Evolutionary conservation across 495 filamentous ascomycete species (phyloP).

Genomic region (Annulohypoxylon stygium): DNA sequence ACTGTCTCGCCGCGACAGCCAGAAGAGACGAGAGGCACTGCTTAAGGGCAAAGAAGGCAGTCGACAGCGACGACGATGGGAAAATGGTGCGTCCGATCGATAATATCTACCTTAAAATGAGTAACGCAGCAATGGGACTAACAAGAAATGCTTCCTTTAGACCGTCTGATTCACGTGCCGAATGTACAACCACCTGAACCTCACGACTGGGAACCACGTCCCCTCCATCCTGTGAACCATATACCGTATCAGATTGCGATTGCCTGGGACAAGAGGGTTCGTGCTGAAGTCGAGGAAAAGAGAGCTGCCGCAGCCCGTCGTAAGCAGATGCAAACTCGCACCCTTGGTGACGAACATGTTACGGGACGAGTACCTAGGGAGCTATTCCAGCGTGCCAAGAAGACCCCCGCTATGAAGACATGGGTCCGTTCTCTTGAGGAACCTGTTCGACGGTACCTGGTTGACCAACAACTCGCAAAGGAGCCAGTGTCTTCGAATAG

Average conservation of each 20-base stretch:
- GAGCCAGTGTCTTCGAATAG: conserved; percentile 59
- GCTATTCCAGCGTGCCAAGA: conserved; percentile 64
- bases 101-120: background rate
- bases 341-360: conserved; percentile 50
- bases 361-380: conserved; percentile 69
- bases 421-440: conserved; percentile 65
- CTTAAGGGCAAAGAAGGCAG: conserved; percentile 95
- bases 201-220: conserved; percentile 82
- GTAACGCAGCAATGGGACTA: conserved; percentile 26
- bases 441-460: conserved; percentile 59
- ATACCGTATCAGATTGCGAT: conserved; percentile 93
- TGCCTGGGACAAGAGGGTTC: conserved; percentile 82
- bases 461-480: conserved; percentile 59
- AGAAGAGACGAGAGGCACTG: conserved; percentile 73
- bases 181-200: conserved; percentile 84
- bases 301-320: conserved; percentile 47
- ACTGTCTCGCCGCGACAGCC: conserved; percentile 59
- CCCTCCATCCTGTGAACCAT: conserved; percentile 78
- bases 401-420: conserved; percentile 60
- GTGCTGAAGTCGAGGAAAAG: conserved; percentile 60
- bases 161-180: conserved; percentile 87
- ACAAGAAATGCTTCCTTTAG: conserved; percentile 61
- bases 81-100: conserved; percentile 78
- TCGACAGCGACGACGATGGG: conserved; percentile 88
- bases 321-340: conserved; percentile 48